Percentiles rank a stretch among this genome's conserved stretches.
phyloP scores from a whole-genome alignment of 2,329 filamentous ascomycete species.

The Alternaria sp. region DNA sequence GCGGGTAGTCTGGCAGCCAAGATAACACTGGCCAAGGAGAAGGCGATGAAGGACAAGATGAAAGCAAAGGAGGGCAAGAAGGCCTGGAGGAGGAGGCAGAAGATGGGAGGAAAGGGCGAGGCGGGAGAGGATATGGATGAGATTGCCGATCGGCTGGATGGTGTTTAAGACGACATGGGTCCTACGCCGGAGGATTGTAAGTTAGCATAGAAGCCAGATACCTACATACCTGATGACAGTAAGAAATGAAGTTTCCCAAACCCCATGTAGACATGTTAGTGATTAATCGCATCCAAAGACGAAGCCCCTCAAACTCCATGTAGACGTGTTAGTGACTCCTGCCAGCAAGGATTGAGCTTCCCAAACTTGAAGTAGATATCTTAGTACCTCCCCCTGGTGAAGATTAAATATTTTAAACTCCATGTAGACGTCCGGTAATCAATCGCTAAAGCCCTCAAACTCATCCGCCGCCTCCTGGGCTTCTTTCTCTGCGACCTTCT shows the following conservation, averaged over 20 bases:
- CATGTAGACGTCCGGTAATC: background rate
- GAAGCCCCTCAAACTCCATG: background rate
- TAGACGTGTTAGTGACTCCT: background rate
- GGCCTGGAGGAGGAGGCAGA: background rate
- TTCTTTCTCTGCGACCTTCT: slow-evolving; percentile 34
- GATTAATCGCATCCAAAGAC: background rate
- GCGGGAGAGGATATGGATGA: background rate
- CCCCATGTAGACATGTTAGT: background rate
- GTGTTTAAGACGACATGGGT: background rate
- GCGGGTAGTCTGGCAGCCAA: background rate
- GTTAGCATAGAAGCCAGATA: background rate
- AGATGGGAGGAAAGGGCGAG: background rate
- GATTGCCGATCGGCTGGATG: background rate
- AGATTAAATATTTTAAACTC: background rate
- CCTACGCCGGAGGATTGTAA: background rate
- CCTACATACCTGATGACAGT: background rate
- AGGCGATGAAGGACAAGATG: background rate
- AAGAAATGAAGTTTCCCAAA: background rate
- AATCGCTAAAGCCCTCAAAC: slow-evolving; percentile 48
- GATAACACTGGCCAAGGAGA: background rate
- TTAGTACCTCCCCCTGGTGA: no score
- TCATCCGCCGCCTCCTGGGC: slow-evolving; percentile 34
- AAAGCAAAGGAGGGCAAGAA: background rate
- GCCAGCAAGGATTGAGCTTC: background rate
- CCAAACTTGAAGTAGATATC: no score